These are phyloP conservation scores for Grosmannia huntii DNA, from an alignment of 2,329 filamentous ascomycete species.

Conservation along the genomic window DNA sequence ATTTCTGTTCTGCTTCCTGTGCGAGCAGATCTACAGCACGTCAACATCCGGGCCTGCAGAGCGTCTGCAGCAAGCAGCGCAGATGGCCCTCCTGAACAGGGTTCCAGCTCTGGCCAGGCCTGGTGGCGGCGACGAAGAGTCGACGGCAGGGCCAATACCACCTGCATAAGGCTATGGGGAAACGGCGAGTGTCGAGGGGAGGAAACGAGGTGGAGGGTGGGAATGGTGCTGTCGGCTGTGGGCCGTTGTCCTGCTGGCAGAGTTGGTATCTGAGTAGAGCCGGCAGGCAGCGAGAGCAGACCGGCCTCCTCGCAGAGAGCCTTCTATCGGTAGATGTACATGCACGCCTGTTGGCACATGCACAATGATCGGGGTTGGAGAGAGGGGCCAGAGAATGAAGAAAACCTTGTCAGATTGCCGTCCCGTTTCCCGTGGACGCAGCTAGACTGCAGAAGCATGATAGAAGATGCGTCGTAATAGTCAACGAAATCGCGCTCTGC, in stretches of 20 bases:
- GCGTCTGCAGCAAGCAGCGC: not conserved
- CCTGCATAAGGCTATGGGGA: constrained; percentile 1
- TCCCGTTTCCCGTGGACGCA: not conserved
- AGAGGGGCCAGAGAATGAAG: not conserved
- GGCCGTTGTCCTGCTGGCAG: not conserved
- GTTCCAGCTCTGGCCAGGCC: not conserved
- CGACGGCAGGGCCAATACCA: not conserved
- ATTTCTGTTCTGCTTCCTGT: not conserved
- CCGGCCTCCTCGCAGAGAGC: not conserved
- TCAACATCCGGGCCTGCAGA: constrained; percentile 1
- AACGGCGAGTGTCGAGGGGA: not conserved
- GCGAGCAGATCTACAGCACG: not conserved
- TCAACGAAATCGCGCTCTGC: too few species aligned
- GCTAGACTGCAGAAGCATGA: not conserved
- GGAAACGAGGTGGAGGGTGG: not conserved
- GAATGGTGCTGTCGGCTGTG: not conserved
- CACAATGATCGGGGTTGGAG: not conserved
- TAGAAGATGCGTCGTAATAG: not conserved
- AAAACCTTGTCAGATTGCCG: constrained; percentile 1
- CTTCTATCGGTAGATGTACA: not conserved
- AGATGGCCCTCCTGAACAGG: not conserved
- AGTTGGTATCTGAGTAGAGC: too few species aligned
- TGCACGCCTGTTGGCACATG: not conserved
- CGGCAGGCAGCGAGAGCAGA: too few species aligned
- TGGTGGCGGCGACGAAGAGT: not conserved